Evolutionary conservation across 208 protist genomes (phyloP).

Genomic region (Trypanosoma vivax): DNA sequence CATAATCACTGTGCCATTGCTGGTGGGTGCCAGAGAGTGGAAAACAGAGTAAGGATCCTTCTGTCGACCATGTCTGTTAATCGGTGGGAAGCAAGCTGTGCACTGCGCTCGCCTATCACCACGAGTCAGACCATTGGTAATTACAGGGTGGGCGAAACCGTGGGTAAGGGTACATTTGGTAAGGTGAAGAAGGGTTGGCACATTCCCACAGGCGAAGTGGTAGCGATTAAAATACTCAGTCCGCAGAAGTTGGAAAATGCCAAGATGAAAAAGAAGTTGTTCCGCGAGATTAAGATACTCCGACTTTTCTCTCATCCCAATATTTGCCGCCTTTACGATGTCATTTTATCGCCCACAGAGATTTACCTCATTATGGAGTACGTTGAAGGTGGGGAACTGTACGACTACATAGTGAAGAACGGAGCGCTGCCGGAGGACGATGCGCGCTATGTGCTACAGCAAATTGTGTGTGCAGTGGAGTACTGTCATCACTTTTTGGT

Average conservation of each 20-base stretch:
- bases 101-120: neutral
- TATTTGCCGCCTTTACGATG: constrained; percentile 98
- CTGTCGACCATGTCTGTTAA: constrained; percentile 2
- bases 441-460: constrained; percentile 96
- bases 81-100: neutral
- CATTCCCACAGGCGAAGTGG: constrained; percentile 92
- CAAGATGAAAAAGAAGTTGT: constrained; percentile 90
- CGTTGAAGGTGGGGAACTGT: constrained; percentile 97
- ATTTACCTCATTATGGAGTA: constrained; percentile 99
- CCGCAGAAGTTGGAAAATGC: constrained; percentile 93
- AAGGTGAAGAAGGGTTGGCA: constrained; percentile 99
- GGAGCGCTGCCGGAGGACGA: constrained; percentile 91
- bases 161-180: constrained; percentile 99
- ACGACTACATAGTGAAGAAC: constrained; percentile 98
- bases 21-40: too few species aligned
- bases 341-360: constrained; percentile 96
- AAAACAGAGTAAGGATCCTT: too few species aligned
- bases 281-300: constrained; percentile 98
- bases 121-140: constrained; percentile 90
- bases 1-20: too few species aligned
- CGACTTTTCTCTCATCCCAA: constrained; percentile 98
- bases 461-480: constrained; percentile 98
- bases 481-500: constrained; percentile 97
- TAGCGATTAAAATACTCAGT: constrained; percentile 99
- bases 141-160: constrained; percentile 97